phyloP scores from a whole-genome alignment of 257 asterid genomes.

The Jasminum sambac region DNA sequence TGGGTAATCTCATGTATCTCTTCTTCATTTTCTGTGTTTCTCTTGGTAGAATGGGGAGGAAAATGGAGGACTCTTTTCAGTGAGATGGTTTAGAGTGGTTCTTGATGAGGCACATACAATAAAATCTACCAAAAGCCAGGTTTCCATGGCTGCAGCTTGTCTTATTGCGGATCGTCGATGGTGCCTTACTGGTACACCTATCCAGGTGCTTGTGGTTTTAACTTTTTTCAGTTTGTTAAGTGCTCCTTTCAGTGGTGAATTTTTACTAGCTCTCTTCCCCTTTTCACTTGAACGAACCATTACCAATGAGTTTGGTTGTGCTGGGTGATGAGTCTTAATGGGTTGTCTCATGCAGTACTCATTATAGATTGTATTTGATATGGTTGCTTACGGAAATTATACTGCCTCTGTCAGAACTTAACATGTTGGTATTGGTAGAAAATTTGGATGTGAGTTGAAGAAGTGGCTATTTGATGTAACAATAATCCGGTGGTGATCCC shows the following conservation, averaged over 20 bases:
- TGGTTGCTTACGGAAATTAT: background rate
- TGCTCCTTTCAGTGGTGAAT: background rate
- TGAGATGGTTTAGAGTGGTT: conserved; percentile 89
- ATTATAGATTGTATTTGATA: background rate
- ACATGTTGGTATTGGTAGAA: background rate
- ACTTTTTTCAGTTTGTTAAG: background rate
- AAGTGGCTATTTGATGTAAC: background rate
- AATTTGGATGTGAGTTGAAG: background rate
- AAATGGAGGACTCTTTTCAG: conserved; percentile 73
- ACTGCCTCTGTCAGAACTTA: background rate
- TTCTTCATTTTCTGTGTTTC: conserved; percentile 3
- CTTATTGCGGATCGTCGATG: conserved; percentile 86
- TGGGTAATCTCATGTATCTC: conserved; percentile 10
- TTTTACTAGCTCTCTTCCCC: conserved; percentile 12
- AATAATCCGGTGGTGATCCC: background rate
- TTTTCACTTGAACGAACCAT: background rate
- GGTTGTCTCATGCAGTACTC: background rate
- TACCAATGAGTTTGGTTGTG: background rate
- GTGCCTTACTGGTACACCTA: conserved; percentile 99
- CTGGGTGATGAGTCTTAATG: background rate
- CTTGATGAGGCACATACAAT: conserved; percentile 98
- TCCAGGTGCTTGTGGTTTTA: conserved; percentile 58
- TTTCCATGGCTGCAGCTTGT: conserved; percentile 86
- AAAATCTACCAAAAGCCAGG: conserved; percentile 91
- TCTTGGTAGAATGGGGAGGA: conserved; percentile 66